Evolutionary conservation across 1,284 basidiomycete species (phyloP).

Genomic region (Salmacisia buchloeana): DNA sequence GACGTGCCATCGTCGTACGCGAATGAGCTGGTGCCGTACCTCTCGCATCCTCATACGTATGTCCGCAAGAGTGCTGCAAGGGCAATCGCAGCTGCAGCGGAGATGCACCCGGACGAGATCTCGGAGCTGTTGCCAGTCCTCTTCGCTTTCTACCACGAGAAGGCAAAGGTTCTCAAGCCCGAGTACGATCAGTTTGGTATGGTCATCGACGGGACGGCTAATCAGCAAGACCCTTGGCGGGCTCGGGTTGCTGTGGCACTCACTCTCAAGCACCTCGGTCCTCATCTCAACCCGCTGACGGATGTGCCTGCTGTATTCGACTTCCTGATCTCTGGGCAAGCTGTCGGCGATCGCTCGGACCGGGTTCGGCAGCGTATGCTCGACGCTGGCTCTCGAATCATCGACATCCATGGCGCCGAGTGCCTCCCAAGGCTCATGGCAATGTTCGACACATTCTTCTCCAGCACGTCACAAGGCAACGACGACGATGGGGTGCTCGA

Average conservation of each 20-base stretch:
- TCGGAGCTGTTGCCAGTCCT: conserved; percentile 57
- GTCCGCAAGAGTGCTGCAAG: conserved; percentile 70
- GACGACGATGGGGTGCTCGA: conserved; percentile 64
- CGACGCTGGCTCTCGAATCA: conserved; percentile 70
- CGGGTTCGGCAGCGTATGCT: conserved; percentile 84
- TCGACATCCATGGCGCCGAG: conserved; percentile 75
- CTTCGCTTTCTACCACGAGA: conserved; percentile 73
- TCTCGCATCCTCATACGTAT: conserved; percentile 74
- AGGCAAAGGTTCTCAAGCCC: conserved; percentile 72
- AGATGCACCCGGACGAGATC: conserved; percentile 68
- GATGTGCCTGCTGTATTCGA: conserved; percentile 75
- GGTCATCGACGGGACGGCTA: conserved; percentile 82
- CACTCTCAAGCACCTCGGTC: conserved; percentile 67
- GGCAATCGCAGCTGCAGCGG: conserved; percentile 72
- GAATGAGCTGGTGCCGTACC: conserved; percentile 61
- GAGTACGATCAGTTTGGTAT: conserved; percentile 64
- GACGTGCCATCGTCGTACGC: conserved; percentile 76
- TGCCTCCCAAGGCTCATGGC: conserved; percentile 71
- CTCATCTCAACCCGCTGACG: conserved; percentile 60
- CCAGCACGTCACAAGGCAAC: conserved; percentile 44
- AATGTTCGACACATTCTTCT: conserved; percentile 77
- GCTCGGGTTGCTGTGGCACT: conserved; percentile 71
- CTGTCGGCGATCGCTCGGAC: conserved; percentile 76
- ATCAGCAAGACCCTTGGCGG: conserved; percentile 86
- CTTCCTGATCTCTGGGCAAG: conserved; percentile 78